Base-by-base conservation (phyloP, 768 basidiomycete genomes). In the Pleurotus cornucopiae region DNA sequence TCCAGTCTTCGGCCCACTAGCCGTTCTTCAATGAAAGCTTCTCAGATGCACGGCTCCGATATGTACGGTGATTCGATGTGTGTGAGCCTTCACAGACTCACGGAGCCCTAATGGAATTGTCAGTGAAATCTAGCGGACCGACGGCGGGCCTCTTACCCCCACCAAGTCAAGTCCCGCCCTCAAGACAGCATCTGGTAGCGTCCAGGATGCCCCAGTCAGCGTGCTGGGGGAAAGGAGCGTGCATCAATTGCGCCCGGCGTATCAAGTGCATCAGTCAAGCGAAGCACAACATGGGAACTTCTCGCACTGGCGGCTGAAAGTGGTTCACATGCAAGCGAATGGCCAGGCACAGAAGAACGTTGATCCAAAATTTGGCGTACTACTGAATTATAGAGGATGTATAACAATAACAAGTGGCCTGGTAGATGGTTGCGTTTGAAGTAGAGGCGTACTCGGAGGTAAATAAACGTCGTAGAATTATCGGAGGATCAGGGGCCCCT, bases 301-400 rank as follows among this genome's bases (percentile, higher is more conserved):
- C 41, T 44, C 14, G 21, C 23, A 53, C 11, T 38, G 38, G 38
- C 34, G 51, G 13, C 51, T 53, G 49, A 51, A 51, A 51, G 49
- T 34, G 49, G 39, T 37, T 45, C 21, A 21, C 45, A 25, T 26
- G 54, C 38, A 55, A 55, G 40, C 61, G 58, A 61, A 46, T 62
- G 59, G 57, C 52, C 61, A 62, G 63, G 61, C 57, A 62, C 63
- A 38, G 46, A 44, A 44, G 41, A 44, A 44, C 20, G 40, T 26
- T 37, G 52, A 44, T 53, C 18, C 11, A 21, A 40, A n/a, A 34
- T n/a, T n/a, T 53, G 7, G 49, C 26, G 14, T 51, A 30, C 14
- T 16, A 30, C n/a, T 21, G 39, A 23, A 16, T 23, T 14, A 39
- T 6, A 13, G 49, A 16, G n/a, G 13, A 34, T 39, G 5, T 14